A percentile compares a stretch with the other conserved stretches of the same genome.
Evolutionary conservation across 305 asterid species (phyloP).

Genomic region (Vinca major): DNA sequence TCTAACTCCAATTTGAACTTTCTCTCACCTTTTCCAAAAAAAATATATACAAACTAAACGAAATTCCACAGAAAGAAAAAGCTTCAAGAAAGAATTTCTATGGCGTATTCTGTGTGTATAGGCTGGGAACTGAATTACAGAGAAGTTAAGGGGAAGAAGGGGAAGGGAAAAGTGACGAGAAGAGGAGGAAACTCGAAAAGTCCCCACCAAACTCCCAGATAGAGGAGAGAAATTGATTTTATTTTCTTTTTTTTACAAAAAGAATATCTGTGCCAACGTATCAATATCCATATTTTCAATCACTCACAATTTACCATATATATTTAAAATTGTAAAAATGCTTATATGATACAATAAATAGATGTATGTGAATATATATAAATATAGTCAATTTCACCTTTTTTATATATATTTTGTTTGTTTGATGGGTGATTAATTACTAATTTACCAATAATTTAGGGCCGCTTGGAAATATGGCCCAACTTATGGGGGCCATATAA

Average conservation of each 20-base stretch:
- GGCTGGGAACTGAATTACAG: not conserved
- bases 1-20: slow-evolving; percentile 6
- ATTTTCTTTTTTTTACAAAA: not conserved
- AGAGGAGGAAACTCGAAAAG: slow-evolving; percentile 18
- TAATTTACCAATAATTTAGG: not conserved
- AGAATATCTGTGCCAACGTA: too few relatives aligned
- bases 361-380: too few relatives aligned
- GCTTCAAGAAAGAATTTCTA: not conserved
- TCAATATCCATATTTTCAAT: too few relatives aligned
- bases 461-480: not conserved
- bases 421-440: not conserved
- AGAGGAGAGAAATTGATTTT: not conserved
- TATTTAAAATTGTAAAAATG: too few relatives aligned
- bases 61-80: not conserved
- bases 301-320: too few relatives aligned
- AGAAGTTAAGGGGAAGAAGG: not conserved
- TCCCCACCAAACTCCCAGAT: slow-evolving; percentile 21
- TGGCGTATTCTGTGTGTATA: not conserved
- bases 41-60: not conserved
- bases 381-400: too few relatives aligned
- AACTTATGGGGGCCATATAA: not conserved
- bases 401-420: not conserved
- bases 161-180: slow-evolving; percentile 2
- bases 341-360: too few relatives aligned
- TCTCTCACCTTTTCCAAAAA: not conserved